Evolutionary conservation across 2,329 filamentous ascomycete species (phyloP).

Genomic region (Xylariales sp.): DNA sequence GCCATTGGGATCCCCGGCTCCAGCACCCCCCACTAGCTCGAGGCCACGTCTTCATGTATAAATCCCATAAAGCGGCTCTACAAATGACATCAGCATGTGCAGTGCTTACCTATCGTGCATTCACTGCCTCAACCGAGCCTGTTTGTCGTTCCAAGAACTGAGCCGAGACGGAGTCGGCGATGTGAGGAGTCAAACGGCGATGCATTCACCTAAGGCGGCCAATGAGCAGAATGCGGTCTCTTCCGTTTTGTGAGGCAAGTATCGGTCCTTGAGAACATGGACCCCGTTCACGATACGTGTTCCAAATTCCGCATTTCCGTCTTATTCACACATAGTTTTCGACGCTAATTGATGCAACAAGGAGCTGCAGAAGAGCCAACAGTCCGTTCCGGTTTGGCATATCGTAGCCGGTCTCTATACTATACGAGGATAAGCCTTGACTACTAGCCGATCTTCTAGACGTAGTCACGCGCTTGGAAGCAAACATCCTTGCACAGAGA

Average conservation of each 20-base stretch:
- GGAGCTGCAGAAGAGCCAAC: slow-evolving; percentile 4
- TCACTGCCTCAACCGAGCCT: not conserved
- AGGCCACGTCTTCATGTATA: slow-evolving; percentile 20
- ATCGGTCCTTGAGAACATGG: not conserved
- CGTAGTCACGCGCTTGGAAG: not conserved
- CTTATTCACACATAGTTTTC: not conserved
- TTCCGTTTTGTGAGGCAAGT: not conserved
- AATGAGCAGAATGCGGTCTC: not conserved
- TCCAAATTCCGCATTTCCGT: not conserved
- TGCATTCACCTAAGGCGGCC: not conserved
- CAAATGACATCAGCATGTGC: not conserved
- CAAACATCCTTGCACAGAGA: not conserved
- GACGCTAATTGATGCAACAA: slow-evolving; percentile 5
- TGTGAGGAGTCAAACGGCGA: not conserved
- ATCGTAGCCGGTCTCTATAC: not conserved
- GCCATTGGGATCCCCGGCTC: not conserved
- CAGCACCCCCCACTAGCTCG: slow-evolving; percentile 7
- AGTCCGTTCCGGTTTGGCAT: not conserved
- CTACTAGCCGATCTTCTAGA: not conserved
- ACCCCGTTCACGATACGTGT: slow-evolving; percentile 1
- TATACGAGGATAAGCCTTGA: not conserved
- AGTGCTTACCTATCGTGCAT: slow-evolving; percentile 2
- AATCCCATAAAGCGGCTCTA: slow-evolving; percentile 1
- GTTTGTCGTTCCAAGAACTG: not conserved
- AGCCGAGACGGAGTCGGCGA: not conserved